Percentiles rank a stretch among this genome's conserved stretches.
These are phyloP conservation scores for Phytophthora agathidicida DNA, from an alignment of 352 stramenopile species.

Conservation along the genomic window DNA sequence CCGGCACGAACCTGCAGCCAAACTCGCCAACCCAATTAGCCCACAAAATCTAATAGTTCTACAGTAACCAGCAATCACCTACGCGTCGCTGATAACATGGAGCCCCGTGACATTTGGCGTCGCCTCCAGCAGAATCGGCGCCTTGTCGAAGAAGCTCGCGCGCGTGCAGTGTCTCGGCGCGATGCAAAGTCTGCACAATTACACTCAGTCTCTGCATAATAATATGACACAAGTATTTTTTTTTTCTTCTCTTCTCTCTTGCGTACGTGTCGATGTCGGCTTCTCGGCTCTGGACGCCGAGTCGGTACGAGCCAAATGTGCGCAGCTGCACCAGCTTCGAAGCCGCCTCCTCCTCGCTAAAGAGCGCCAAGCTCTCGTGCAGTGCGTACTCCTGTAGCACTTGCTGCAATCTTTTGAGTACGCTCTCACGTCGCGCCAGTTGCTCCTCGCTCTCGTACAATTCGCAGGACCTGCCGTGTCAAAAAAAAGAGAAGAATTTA, in stretches of 20 bases:
- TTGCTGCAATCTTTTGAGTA: conserved; percentile 65
- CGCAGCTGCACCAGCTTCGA: conserved; percentile 65
- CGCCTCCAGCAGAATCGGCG: conserved; percentile 78
- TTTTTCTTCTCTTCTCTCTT: background rate
- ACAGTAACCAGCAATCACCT: conserved; percentile 40
- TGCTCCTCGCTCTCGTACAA: conserved; percentile 84
- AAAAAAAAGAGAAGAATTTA: background rate
- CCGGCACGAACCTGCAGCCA: conserved; percentile 76
- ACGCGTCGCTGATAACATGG: conserved; percentile 90
- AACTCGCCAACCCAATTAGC: no score
- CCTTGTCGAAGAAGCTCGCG: conserved; percentile 89
- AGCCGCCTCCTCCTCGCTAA: conserved; percentile 51
- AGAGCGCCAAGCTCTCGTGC: conserved; percentile 57
- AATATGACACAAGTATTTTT: background rate
- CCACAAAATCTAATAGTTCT: background rate
- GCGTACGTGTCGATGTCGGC: conserved; percentile 87
- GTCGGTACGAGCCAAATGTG: conserved; percentile 93
- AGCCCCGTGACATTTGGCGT: conserved; percentile 72
- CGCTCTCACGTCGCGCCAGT: conserved; percentile 58
- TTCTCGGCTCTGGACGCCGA: conserved; percentile 86
- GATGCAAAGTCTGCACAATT: conserved; percentile 72
- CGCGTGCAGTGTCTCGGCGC: conserved; percentile 82
- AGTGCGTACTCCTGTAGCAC: conserved; percentile 84
- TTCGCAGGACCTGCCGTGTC: conserved; percentile 49
- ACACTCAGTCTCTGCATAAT: background rate